Conservation (phyloP, 2,329 filamentous ascomycete genomes). For the Alternaria ethzedia region DNA sequence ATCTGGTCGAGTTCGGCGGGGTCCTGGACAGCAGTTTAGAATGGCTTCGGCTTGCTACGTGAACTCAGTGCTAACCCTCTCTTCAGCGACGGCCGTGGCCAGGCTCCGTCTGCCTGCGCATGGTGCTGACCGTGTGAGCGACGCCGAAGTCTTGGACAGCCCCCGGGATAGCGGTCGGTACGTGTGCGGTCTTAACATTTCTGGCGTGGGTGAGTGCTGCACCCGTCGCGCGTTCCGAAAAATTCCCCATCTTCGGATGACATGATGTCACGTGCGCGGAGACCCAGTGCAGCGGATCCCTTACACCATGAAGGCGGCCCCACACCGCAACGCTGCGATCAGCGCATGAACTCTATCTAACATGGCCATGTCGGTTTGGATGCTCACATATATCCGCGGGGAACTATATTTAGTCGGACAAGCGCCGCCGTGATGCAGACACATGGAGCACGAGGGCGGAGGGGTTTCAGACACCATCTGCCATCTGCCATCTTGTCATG, state of each 20-base stretch:
- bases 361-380: neutral
- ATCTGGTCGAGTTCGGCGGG: slow-evolving; percentile 86
- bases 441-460: neutral
- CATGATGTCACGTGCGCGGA: slow-evolving; percentile 12
- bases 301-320: slow-evolving; percentile 7
- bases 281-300: slow-evolving; percentile 3
- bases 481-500: slow-evolving; percentile 2
- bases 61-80: slow-evolving; percentile 35
- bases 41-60: slow-evolving; percentile 3
- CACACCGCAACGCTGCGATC: slow-evolving; percentile 7
- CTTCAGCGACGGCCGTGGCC: slow-evolving; percentile 42
- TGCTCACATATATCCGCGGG: neutral
- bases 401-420: neutral
- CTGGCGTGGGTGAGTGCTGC: slow-evolving; percentile 9
- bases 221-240: slow-evolving; percentile 11
- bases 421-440: neutral
- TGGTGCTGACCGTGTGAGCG: slow-evolving; percentile 23
- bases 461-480: slow-evolving; percentile 12
- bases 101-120: slow-evolving; percentile 34
- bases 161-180: slow-evolving; percentile 38
- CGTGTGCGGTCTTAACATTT: slow-evolving; percentile 42
- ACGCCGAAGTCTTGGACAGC: slow-evolving; percentile 27
- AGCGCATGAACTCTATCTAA: neutral
- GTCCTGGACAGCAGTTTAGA: slow-evolving; percentile 61
- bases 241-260: slow-evolving; percentile 14